phyloP scores from a whole-genome alignment of 495 filamentous ascomycete genomes.

The Neurospora pannonica region DNA sequence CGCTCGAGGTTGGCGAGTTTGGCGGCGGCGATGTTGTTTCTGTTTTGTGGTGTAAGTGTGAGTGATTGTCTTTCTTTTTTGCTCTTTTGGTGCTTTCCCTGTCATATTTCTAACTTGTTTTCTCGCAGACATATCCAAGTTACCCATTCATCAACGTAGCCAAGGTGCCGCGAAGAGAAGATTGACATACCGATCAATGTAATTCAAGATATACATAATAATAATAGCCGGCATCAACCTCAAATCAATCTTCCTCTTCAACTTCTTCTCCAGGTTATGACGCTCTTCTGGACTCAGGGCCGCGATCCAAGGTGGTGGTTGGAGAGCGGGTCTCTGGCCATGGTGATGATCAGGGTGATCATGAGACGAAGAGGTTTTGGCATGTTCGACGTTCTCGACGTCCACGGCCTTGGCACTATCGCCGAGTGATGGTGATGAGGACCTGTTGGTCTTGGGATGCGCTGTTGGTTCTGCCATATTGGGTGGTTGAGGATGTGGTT shows the following conservation, averaged over 20 bases:
- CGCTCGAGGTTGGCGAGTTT: slow-evolving; percentile 39
- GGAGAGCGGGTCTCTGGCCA: neutral
- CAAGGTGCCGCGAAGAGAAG: neutral
- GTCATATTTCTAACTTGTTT: neutral
- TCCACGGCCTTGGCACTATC: neutral
- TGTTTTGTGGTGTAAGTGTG: slow-evolving; percentile 1
- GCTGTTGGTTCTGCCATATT: neutral
- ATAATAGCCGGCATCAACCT: slow-evolving; percentile 48
- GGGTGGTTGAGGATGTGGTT: neutral
- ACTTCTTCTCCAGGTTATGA: slow-evolving; percentile 32
- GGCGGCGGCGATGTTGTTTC: slow-evolving; percentile 45
- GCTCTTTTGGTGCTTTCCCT: neutral
- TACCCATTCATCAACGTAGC: too few relatives aligned
- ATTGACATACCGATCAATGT: slow-evolving; percentile 51
- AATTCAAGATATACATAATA: slow-evolving; percentile 65
- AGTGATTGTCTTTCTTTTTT: neutral
- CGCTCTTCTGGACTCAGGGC: slow-evolving; percentile 40
- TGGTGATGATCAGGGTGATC: neutral
- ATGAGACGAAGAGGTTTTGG: neutral
- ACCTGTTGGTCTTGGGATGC: neutral
- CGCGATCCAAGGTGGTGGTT: slow-evolving; percentile 41
- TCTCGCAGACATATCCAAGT: too few relatives aligned
- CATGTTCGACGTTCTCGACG: neutral
- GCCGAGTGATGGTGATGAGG: neutral
- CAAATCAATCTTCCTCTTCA: slow-evolving; percentile 57